Evolutionary conservation across 2,329 filamentous ascomycete species (phyloP).

Genomic region (Aspergillus eucalypticola): DNA sequence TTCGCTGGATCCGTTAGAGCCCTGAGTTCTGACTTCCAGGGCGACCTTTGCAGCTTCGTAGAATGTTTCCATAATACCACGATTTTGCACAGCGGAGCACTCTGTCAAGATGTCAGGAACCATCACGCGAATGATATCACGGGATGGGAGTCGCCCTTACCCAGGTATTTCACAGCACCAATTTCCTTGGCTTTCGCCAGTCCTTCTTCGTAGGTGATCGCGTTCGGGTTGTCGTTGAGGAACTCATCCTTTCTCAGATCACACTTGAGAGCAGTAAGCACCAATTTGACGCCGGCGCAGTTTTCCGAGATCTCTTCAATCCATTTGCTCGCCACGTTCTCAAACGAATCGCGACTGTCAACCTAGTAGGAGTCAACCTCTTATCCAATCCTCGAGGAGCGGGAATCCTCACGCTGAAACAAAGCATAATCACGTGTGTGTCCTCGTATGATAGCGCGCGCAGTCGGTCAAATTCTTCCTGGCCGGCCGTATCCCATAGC

Average conservation of each 20-base stretch:
- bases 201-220: conserved; percentile 86
- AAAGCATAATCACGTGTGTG: conserved; percentile 97
- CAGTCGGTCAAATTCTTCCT: conserved; percentile 97
- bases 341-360: conserved; percentile 91
- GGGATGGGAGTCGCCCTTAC: conserved; percentile 44
- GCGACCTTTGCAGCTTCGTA: conserved; percentile 96
- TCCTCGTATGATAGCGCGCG: conserved; percentile 96
- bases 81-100: conserved; percentile 97
- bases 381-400: neutral
- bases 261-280: conserved; percentile 94
- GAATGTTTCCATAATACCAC: conserved; percentile 97
- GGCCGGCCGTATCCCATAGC: conserved; percentile 96
- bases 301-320: conserved; percentile 97
- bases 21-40: conserved; percentile 54
- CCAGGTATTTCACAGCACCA: conserved; percentile 86
- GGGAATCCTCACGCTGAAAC: conserved; percentile 69
- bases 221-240: conserved; percentile 63
- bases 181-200: conserved; percentile 89
- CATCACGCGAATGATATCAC: neutral
- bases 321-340: conserved; percentile 99
- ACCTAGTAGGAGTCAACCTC: conserved; percentile 50
- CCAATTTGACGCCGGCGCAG: conserved; percentile 90
- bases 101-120: conserved; percentile 53
- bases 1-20: conserved; percentile 33
- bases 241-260: conserved; percentile 82